Base-by-base conservation (phyloP, 192 early-diverging fungal genomes). In the Backusella psychrophila region DNA sequence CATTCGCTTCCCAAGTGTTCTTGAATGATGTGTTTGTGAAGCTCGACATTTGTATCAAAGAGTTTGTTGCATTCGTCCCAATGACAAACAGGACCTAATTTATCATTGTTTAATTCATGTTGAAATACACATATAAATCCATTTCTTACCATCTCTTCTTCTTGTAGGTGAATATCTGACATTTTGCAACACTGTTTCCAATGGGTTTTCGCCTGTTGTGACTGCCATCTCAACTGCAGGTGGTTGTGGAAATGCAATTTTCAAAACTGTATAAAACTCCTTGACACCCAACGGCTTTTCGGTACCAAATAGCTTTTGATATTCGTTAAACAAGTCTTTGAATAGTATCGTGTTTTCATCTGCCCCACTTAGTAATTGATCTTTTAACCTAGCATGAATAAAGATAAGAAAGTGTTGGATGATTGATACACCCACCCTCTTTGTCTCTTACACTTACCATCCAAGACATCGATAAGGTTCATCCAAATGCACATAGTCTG, bases 391-490 rank as follows among this genome's bases (percentile, higher is more conserved):
- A 66, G 59, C 17, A 46, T 17, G 0, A 53, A 19, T 0, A 19
- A 19, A 49, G 9, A 5, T 19, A n/a, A 21, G 21, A 21, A 21
- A 53, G n/a, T 69, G 19, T 26, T 15, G 5, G 15, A 35, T 65
- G 9, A 39, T 39, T 5, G 6, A 39, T 9, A 11, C 5, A 11
- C 39, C 7, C 29, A 65, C 59, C 34, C 34, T 29, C 44, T 74
- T 65, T 38, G 15, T 74, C 42, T 68, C 15, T 49, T 29, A 39
- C 26, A 19, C 72, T 75, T 85, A 90, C 89, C 89, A 90, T 59
- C 86, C 87, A 26, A 88, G 72, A 44, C 85, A 85, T 4, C 89
- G 79, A 73, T 86, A 87, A 1, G 89, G 89, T 75, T 90, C 89
- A 36, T 85, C 80, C 31, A 88, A 76, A 26, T 83, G 72, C 33